A percentile compares a stretch with the other conserved stretches of the same genome.
Evolutionary conservation across 1,284 basidiomycete species (phyloP).

Genomic region (Fomitopsis schrenkii): DNA sequence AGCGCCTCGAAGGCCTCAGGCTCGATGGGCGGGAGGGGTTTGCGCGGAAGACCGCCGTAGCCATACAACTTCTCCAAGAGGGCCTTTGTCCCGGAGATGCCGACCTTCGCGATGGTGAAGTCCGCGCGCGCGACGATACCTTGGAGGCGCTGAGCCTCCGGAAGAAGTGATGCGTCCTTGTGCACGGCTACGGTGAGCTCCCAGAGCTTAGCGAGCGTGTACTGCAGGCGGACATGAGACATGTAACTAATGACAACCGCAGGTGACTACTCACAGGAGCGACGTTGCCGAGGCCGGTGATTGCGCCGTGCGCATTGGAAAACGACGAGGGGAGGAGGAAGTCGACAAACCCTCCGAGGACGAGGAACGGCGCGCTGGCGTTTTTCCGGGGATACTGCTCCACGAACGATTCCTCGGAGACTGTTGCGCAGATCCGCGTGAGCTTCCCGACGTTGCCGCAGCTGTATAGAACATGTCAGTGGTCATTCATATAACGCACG

Average conservation of each 20-base stretch:
- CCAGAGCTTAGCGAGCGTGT: conserved; percentile 62
- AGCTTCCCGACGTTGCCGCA: conserved; percentile 91
- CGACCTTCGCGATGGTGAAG: conserved; percentile 72
- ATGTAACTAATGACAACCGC: conserved; percentile 9
- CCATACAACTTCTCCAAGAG: conserved; percentile 72
- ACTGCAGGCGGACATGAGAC: conserved; percentile 28
- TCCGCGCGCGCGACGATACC: conserved; percentile 79
- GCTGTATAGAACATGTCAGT: conserved; percentile 33
- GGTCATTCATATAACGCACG: too few species aligned
- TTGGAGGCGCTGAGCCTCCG: conserved; percentile 74
- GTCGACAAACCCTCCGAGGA: conserved; percentile 54
- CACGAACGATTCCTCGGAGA: conserved; percentile 57
- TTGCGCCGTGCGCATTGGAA: conserved; percentile 48
- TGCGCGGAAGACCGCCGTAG: conserved; percentile 73
- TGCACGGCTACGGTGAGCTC: conserved; percentile 52
- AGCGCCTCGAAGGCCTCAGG: conserved; percentile 51
- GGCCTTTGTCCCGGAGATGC: conserved; percentile 82
- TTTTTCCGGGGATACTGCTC: conserved; percentile 63
- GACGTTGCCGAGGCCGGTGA: conserved; percentile 54
- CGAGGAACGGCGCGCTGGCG: conserved; percentile 58
- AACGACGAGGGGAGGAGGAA: conserved; percentile 48
- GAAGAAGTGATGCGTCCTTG: conserved; percentile 51
- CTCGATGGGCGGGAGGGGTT: conserved; percentile 68
- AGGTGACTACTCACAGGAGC: conserved; percentile 34
- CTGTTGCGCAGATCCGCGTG: conserved; percentile 72